Evolutionary conservation across 2,329 filamentous ascomycete genomes (phyloP), one percentile per base, ranked within the genome.

Genomic region (Colletotrichum orchidophilum): DNA sequence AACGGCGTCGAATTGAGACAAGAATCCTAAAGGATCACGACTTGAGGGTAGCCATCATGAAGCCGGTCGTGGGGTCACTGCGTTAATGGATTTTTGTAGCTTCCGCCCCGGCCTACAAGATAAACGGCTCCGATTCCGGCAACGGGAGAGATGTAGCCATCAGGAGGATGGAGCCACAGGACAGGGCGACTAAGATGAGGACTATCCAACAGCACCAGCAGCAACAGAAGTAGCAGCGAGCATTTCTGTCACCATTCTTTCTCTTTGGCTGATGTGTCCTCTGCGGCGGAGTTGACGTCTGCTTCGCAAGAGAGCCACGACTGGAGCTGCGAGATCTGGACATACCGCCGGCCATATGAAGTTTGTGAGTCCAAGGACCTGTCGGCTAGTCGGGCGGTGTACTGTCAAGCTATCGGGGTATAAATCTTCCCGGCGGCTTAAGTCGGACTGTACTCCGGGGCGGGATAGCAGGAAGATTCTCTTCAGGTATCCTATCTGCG

Each of bases 201-300:
- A 63, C 13, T 12, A 50, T 24, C 39, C 59, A 58, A 18, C 64
- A 69, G n/a, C 64, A 59, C n/a, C 52, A 49, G 29, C 26, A 71
- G 3, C 67, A 67, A 31, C 57, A 58, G 15, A 50, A 67, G 67
- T 46, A 67, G 33, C 33, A 58, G 15, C 27, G 33, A 9, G 31
- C 18, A 9, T 59, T n/a, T 24, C 33, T 35, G 24, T 35, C 18
- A 24, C 12, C 39, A 3, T 24, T 12, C 13, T 58, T 53, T n/a
- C 21, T 50, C 9, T 26, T 70, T 9, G n/a, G n/a, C 9, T 60
- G 64, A 21, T 60, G 52, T 13, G 26, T 18, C 26, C 18, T 27
- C n/a, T 31, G 46, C n/a, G 27, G 59, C 12, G 46, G 42, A 26
- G 6, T 52, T 29, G 27, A 24, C 31, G 29, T 12, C 46, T 35